A percentile compares a stretch with the other conserved stretches of the same genome.
Evolutionary conservation across 1,139 yeast species (phyloP).

Genomic region (Saccharomyces hybrid): DNA sequence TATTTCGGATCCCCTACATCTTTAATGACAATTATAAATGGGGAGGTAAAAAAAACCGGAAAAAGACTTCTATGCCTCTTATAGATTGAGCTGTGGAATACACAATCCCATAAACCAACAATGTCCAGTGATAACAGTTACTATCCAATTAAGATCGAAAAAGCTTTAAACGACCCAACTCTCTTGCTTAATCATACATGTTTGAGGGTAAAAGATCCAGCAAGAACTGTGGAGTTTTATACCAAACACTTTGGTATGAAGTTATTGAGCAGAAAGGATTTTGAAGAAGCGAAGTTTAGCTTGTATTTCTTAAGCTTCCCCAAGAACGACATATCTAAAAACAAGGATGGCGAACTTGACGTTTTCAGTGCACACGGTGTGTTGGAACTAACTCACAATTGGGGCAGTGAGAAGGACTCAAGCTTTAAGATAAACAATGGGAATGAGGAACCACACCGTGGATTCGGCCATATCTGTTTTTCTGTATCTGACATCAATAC

Average conservation of each 20-base stretch:
- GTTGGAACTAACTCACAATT: slow-evolving; percentile 75
- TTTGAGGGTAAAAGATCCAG: slow-evolving; percentile 77
- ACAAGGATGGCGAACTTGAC: slow-evolving; percentile 38
- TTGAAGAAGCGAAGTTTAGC: slow-evolving; percentile 52
- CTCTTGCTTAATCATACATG: slow-evolving; percentile 56
- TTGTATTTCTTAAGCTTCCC: slow-evolving; percentile 60
- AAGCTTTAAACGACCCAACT: slow-evolving; percentile 22
- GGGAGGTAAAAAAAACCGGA: background rate
- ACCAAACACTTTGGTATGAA: slow-evolving; percentile 68
- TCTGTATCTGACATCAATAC: slow-evolving; percentile 72
- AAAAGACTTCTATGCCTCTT: background rate
- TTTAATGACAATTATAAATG: background rate
- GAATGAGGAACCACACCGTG: slow-evolving; percentile 73
- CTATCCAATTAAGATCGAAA: slow-evolving; percentile 16
- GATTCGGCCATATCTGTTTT: slow-evolving; percentile 90
- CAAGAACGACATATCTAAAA: slow-evolving; percentile 37
- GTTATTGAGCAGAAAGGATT: slow-evolving; percentile 45
- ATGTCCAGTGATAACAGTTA: background rate
- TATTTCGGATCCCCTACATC: background rate
- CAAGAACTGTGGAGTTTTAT: slow-evolving; percentile 65
- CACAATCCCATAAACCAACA: background rate
- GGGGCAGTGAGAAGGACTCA: slow-evolving; percentile 62
- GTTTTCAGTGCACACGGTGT: slow-evolving; percentile 59
- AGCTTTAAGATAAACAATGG: slow-evolving; percentile 65
- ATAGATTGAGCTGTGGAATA: background rate